Percentiles rank a stretch among this genome's conserved stretches.
Conservation (phyloP, 805 yeast species). For the Saccharomycopsis fermentans region DNA sequence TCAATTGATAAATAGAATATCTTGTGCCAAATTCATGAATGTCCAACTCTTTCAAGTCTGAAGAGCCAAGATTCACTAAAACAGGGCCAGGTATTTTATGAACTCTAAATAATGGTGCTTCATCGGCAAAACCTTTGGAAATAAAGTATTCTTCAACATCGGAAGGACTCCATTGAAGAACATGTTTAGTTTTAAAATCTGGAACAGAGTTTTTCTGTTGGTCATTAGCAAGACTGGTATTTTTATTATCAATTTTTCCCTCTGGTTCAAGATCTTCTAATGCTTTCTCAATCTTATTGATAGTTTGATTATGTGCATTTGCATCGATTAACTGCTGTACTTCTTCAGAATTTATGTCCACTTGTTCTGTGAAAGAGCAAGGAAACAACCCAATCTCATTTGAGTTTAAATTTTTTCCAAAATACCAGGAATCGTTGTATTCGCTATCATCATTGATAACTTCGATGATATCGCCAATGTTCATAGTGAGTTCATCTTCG, state of each 20-base stretch:
- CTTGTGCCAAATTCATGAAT: slow-evolving; percentile 91
- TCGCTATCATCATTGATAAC: slow-evolving; percentile 88
- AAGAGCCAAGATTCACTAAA: slow-evolving; percentile 72
- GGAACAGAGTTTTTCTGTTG: not conserved
- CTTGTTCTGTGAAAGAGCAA: slow-evolving; percentile 66
- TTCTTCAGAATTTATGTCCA: slow-evolving; percentile 10
- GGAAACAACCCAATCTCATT: slow-evolving; percentile 84
- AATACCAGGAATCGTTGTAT: slow-evolving; percentile 95
- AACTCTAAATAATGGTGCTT: slow-evolving; percentile 65
- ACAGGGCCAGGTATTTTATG: slow-evolving; percentile 89
- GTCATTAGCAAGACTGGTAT: slow-evolving; percentile 9
- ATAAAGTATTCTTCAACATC: slow-evolving; percentile 77
- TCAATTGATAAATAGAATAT: slow-evolving; percentile 29
- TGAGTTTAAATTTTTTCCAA: slow-evolving; percentile 69
- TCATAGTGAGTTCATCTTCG: slow-evolving; percentile 79
- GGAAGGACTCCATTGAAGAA: slow-evolving; percentile 62
- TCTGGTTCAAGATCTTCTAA: slow-evolving; percentile 35
- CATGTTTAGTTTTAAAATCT: slow-evolving; percentile 20
- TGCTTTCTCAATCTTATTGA: slow-evolving; percentile 67
- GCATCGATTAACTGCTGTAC: not conserved
- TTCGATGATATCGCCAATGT: slow-evolving; percentile 77
- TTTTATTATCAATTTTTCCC: not conserved
- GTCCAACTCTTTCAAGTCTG: slow-evolving; percentile 83
- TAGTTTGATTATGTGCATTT: slow-evolving; percentile 28
- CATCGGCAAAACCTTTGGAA: slow-evolving; percentile 59